Percentiles rank a stretch among this genome's conserved stretches.
These are phyloP conservation scores for Pythium sukuiense DNA, from an alignment of 352 stramenopile species.

Conservation along the genomic window DNA sequence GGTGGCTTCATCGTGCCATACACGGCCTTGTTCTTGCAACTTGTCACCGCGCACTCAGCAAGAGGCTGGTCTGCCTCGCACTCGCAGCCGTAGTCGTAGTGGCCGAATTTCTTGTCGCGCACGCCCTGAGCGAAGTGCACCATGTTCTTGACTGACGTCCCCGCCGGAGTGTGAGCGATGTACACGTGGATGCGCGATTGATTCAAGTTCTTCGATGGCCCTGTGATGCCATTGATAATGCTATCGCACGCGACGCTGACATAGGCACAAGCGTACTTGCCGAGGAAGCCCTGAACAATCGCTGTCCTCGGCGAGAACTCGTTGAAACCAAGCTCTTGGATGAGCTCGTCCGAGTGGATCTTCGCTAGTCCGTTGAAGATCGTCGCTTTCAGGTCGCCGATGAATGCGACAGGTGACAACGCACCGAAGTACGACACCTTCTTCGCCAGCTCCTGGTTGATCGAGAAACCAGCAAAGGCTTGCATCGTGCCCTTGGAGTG, in stretches of 20 bases:
- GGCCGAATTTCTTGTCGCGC: slow-evolving; percentile 48
- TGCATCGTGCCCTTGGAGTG: slow-evolving; percentile 64
- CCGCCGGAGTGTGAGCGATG: slow-evolving; percentile 48
- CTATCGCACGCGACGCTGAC: slow-evolving; percentile 35
- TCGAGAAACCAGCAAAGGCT: slow-evolving; percentile 51
- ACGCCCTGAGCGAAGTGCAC: slow-evolving; percentile 58
- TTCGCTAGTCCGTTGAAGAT: slow-evolving; percentile 46
- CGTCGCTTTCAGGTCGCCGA: slow-evolving; percentile 39
- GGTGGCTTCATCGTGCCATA: slow-evolving; percentile 42
- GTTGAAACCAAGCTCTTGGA: slow-evolving; percentile 39
- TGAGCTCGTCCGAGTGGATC: slow-evolving; percentile 46
- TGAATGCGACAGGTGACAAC: slow-evolving; percentile 46
- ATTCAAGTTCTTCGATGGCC: slow-evolving; percentile 46
- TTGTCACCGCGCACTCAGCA: slow-evolving; percentile 34
- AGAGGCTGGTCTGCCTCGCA: slow-evolving; percentile 36
- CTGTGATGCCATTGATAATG: slow-evolving; percentile 40
- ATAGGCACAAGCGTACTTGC: slow-evolving; percentile 39
- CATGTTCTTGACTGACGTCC: slow-evolving; percentile 65
- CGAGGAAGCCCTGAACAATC: slow-evolving; percentile 46
- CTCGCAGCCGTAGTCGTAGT: slow-evolving; percentile 56
- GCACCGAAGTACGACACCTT: slow-evolving; percentile 60
- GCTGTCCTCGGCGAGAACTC: slow-evolving; percentile 44
- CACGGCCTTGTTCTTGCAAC: slow-evolving; percentile 56
- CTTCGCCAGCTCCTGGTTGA: slow-evolving; percentile 52
- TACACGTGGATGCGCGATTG: slow-evolving; percentile 52